Conservation (phyloP, 116 monocot species). For the Zostera marina region DNA sequence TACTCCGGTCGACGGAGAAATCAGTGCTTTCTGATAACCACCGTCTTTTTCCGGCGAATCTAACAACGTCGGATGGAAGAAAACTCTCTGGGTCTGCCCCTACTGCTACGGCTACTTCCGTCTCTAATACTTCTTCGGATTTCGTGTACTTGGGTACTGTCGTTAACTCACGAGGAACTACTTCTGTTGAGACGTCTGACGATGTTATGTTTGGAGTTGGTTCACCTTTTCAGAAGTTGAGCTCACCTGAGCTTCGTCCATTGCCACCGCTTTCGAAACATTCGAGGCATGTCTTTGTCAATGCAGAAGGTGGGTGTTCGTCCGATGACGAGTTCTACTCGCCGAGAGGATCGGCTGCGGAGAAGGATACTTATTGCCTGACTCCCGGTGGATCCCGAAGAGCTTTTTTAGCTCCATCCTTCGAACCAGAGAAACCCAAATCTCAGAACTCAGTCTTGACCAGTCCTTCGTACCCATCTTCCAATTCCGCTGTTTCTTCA, state of each 20-base stretch:
- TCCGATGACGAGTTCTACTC: constrained; percentile 69
- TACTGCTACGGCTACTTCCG: constrained; percentile 6
- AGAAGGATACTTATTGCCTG: neutral
- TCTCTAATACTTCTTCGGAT: constrained; percentile 14
- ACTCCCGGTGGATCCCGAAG: constrained; percentile 10
- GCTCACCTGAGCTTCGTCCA: constrained; percentile 62
- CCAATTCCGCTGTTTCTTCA: constrained; percentile 21
- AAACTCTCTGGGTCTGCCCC: constrained; percentile 8
- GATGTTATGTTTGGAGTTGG: constrained; percentile 2
- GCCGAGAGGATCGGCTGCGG: constrained; percentile 18
- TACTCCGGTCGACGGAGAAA: neutral
- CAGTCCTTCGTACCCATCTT: constrained; percentile 19
- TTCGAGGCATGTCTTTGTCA: constrained; percentile 4
- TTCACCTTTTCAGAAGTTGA: constrained; percentile 30
- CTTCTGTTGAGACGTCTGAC: neutral
- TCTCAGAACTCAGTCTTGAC: constrained; percentile 11
- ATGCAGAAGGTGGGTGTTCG: constrained; percentile 15
- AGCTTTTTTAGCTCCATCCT: neutral
- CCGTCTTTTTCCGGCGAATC: constrained; percentile 27
- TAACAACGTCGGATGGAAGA: constrained; percentile 22
- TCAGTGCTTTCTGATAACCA: constrained; percentile 14
- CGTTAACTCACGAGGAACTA: constrained; percentile 13
- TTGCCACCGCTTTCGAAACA: constrained; percentile 31
- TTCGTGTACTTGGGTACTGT: constrained; percentile 42
- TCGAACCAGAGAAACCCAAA: constrained; percentile 9